Percentiles rank a stretch among this genome's conserved stretches.
phyloP scores from a whole-genome alignment of 352 stramenopile genomes.

The Phytophthora cactorum region DNA sequence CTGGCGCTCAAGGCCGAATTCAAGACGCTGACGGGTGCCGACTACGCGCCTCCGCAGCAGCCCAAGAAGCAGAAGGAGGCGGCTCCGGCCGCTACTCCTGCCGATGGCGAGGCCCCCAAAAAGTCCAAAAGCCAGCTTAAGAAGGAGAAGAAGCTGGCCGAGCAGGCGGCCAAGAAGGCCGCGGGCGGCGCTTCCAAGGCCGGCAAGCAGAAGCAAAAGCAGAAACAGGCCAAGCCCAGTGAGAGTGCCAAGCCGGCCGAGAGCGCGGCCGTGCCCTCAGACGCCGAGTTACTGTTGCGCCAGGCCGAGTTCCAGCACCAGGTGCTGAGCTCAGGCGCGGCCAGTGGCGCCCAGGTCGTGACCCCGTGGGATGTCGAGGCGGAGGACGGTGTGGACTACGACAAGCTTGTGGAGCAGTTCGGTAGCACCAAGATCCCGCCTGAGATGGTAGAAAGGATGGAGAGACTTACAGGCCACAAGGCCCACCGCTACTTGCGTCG shows the following conservation, averaged over 20 bases:
- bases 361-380: constrained; percentile 95
- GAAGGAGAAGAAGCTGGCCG: constrained; percentile 88
- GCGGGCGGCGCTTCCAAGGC: constrained; percentile 37
- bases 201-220: constrained; percentile 46
- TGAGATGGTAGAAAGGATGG: constrained; percentile 94
- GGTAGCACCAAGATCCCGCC: constrained; percentile 95
- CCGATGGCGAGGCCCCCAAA: constrained; percentile 29
- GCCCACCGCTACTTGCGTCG: constrained; percentile 98
- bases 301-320: constrained; percentile 82
- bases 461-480: constrained; percentile 93
- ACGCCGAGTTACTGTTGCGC: constrained; percentile 66
- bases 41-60: constrained; percentile 61
- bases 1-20: constrained; percentile 81
- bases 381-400: constrained; percentile 98
- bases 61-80: constrained; percentile 51
- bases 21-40: constrained; percentile 75
- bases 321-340: constrained; percentile 54
- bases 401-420: constrained; percentile 99
- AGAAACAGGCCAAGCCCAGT: constrained; percentile 69
- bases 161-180: constrained; percentile 67
- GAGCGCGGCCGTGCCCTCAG: constrained; percentile 63
- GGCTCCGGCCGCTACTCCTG: constrained; percentile 14
- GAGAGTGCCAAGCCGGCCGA: constrained; percentile 75
- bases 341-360: constrained; percentile 79
- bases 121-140: constrained; percentile 91